Evolutionary conservation across 2,329 filamentous ascomycete genomes (phyloP).

Genomic region (Colletotrichum sidae): DNA sequence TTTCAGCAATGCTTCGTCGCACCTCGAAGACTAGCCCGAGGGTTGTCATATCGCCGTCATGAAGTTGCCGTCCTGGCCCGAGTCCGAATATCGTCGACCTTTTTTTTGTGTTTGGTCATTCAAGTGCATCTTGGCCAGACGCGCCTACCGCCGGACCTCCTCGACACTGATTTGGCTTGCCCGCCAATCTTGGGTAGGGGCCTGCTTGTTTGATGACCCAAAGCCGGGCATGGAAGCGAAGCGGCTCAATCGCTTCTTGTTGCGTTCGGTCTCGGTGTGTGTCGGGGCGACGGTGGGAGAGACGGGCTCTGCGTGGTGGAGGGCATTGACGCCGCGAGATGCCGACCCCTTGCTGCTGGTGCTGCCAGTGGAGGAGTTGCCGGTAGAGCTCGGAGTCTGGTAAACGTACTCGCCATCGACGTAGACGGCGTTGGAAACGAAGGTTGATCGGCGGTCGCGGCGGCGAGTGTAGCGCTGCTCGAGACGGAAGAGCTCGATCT

Average conservation of each 20-base stretch:
- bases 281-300: constrained; percentile 41
- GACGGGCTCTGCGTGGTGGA: constrained; percentile 49
- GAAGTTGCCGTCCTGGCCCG: constrained; percentile 23
- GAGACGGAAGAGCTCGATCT: constrained; percentile 91
- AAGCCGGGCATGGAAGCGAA: constrained; percentile 69
- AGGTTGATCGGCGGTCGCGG: constrained; percentile 86
- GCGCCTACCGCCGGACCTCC: constrained; percentile 35
- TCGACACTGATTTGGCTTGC: constrained; percentile 45
- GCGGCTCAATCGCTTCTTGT: constrained; percentile 64
- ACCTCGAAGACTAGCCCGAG: constrained; percentile 32
- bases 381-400: constrained; percentile 70
- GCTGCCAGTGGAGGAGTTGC: constrained; percentile 63
- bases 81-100: constrained; percentile 13
- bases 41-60: constrained; percentile 33
- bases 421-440: constrained; percentile 89
- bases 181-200: constrained; percentile 54
- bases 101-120: constrained; percentile 3
- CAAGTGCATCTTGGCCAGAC: not conserved
- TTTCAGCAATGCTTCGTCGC: constrained; percentile 25
- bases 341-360: constrained; percentile 45
- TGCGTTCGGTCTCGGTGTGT: constrained; percentile 39
- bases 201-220: constrained; percentile 54
- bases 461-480: constrained; percentile 95
- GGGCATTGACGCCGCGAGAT: constrained; percentile 47
- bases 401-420: constrained; percentile 97